Conservation (phyloP, 805 yeast species). For the Wickerhamomyces ciferrii region DNA sequence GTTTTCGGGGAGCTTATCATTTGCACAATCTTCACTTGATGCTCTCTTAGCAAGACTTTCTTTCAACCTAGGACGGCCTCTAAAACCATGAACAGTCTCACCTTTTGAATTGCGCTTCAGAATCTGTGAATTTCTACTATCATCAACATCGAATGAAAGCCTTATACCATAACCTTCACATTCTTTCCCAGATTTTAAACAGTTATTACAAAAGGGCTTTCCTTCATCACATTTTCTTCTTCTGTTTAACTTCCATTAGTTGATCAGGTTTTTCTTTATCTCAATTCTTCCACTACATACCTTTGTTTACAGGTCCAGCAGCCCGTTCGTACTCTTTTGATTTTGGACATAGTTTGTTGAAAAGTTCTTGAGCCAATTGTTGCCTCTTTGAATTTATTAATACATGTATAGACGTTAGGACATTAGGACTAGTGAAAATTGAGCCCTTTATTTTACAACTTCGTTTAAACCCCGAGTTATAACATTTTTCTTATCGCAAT, state of each 20-base stretch:
- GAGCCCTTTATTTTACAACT: no score
- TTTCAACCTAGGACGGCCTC: constrained; percentile 36
- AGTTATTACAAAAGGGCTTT: constrained; percentile 46
- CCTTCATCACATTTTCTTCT: constrained; percentile 54
- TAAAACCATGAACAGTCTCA: constrained; percentile 33
- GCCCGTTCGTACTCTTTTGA: constrained; percentile 48
- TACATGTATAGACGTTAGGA: no score
- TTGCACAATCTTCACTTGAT: background rate
- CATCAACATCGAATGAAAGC: constrained; percentile 46
- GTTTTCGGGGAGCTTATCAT: background rate
- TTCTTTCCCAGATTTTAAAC: constrained; percentile 33
- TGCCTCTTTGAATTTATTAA: no score
- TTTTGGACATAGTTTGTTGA: constrained; percentile 20
- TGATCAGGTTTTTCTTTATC: no score
- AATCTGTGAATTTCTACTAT: constrained; percentile 27
- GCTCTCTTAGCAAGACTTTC: constrained; percentile 26
- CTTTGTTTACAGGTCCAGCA: constrained; percentile 54
- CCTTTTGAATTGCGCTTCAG: constrained; percentile 25
- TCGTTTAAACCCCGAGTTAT: no score
- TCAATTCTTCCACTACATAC: no score
- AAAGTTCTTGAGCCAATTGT: background rate
- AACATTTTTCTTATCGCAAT: no score
- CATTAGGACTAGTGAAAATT: no score
- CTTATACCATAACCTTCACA: constrained; percentile 49
- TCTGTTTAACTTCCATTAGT: no score